These are phyloP conservation scores for Phyllosticta paracitricarpa DNA, from an alignment of 2,329 filamentous ascomycete genomes.

Conservation along the genomic window DNA sequence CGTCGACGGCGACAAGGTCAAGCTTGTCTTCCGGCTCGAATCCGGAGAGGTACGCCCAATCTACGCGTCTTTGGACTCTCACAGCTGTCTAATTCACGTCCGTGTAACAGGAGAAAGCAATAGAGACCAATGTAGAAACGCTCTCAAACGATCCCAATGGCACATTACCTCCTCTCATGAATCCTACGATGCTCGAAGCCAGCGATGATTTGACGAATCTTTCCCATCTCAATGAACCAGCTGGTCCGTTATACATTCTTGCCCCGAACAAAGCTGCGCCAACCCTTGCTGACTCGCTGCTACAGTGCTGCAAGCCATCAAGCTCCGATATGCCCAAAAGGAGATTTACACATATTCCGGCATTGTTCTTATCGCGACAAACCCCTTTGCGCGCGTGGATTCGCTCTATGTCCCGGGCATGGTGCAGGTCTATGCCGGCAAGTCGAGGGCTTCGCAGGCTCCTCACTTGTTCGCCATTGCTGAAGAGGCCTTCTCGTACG, in stretches of 20 bases:
- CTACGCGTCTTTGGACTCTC: background rate
- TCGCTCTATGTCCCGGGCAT: constrained; percentile 97
- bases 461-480: constrained; percentile 98
- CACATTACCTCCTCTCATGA: constrained; percentile 87
- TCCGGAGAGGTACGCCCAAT: constrained; percentile 73
- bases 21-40: constrained; percentile 76
- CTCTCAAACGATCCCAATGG: constrained; percentile 68
- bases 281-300: constrained; percentile 16
- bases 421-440: constrained; percentile 99
- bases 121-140: constrained; percentile 68
- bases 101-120: constrained; percentile 55
- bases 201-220: constrained; percentile 96
- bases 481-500: constrained; percentile 94
- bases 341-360: constrained; percentile 99
- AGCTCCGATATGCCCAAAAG: constrained; percentile 92
- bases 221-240: constrained; percentile 96
- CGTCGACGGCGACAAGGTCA: constrained; percentile 75
- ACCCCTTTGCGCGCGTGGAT: constrained; percentile 94
- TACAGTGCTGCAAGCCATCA: constrained; percentile 90
- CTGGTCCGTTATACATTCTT: constrained; percentile 51
- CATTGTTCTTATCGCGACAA: constrained; percentile 96
- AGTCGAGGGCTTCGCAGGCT: constrained; percentile 90
- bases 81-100: background rate
- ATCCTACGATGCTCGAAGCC: constrained; percentile 94
- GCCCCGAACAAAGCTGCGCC: background rate